Evolutionary conservation across 768 basidiomycete genomes (phyloP).

Genomic region (Termitomyces bulborhizus): DNA sequence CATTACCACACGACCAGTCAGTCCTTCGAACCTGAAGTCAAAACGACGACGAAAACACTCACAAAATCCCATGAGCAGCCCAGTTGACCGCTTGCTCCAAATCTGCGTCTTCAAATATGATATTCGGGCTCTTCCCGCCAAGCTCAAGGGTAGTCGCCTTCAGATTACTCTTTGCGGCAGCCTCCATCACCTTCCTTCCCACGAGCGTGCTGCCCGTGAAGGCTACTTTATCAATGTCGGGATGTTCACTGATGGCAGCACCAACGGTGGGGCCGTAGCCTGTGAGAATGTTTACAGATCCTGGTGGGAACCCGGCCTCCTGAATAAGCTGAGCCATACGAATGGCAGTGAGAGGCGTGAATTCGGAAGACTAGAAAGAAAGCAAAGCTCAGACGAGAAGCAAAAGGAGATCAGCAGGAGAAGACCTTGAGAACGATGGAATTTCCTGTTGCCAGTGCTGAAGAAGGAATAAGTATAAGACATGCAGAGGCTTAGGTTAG

Average conservation of each 20-base stretch:
- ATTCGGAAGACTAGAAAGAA: slow-evolving; percentile 55
- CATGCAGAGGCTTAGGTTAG: too few relatives aligned
- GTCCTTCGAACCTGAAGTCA: too few relatives aligned
- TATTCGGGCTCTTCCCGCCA: slow-evolving; percentile 61
- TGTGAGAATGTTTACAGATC: slow-evolving; percentile 71
- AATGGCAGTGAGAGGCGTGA: slow-evolving; percentile 69
- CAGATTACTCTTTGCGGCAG: slow-evolving; percentile 68
- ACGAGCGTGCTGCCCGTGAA: slow-evolving; percentile 56
- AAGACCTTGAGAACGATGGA: slow-evolving; percentile 58
- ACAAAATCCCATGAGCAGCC: slow-evolving; percentile 66
- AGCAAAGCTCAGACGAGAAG: neutral
- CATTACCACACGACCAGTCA: too few relatives aligned
- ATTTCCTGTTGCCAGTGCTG: slow-evolving; percentile 77
- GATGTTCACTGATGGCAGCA: slow-evolving; percentile 63
- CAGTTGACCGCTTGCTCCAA: slow-evolving; percentile 61
- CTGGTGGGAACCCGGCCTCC: slow-evolving; percentile 75
- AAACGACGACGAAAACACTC: slow-evolving; percentile 17
- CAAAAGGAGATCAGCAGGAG: neutral
- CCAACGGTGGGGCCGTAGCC: slow-evolving; percentile 72
- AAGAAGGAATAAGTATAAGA: too few relatives aligned
- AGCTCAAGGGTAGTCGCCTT: slow-evolving; percentile 76
- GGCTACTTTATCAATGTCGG: slow-evolving; percentile 58
- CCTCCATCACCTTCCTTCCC: slow-evolving; percentile 70
- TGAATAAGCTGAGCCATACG: slow-evolving; percentile 47
- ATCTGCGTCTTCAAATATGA: slow-evolving; percentile 64